Conservation (phyloP, 345 rosid genomes). For the Gynandropsis gynandra region DNA sequence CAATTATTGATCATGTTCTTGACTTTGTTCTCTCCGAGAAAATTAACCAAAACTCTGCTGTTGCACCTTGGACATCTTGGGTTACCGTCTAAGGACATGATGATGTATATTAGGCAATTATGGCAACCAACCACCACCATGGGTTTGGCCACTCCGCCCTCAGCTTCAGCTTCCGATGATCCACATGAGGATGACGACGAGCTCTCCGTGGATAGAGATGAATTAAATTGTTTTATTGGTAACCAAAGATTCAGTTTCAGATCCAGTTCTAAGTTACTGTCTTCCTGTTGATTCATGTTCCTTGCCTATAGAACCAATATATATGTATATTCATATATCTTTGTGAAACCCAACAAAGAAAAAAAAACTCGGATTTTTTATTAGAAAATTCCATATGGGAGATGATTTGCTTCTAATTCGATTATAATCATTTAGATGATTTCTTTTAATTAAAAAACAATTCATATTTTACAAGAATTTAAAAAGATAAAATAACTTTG, state of each 20-base stretch:
- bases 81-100: constrained; percentile 25
- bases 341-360: background rate
- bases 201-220: constrained; percentile 21
- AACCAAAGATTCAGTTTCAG: constrained; percentile 16
- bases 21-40: constrained; percentile 18
- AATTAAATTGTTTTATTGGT: constrained; percentile 23
- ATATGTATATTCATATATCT: too few species aligned
- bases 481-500: too few species aligned
- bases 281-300: constrained; percentile 25
- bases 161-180: constrained; percentile 25
- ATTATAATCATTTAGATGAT: too few species aligned
- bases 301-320: background rate
- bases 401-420: too few species aligned
- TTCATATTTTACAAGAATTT: too few species aligned
- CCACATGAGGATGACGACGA: constrained; percentile 24
- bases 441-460: too few species aligned
- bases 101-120: constrained; percentile 30
- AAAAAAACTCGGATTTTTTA: constrained; percentile 5
- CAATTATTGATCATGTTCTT: constrained; percentile 10
- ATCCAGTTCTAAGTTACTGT: constrained; percentile 24
- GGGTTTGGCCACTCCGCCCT: constrained; percentile 25
- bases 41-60: constrained; percentile 28
- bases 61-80: constrained; percentile 34
- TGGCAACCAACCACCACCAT: constrained; percentile 32
- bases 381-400: constrained; percentile 1